Conservation (phyloP, 148 eudicot species). For the Fallopia convolvulus region DNA sequence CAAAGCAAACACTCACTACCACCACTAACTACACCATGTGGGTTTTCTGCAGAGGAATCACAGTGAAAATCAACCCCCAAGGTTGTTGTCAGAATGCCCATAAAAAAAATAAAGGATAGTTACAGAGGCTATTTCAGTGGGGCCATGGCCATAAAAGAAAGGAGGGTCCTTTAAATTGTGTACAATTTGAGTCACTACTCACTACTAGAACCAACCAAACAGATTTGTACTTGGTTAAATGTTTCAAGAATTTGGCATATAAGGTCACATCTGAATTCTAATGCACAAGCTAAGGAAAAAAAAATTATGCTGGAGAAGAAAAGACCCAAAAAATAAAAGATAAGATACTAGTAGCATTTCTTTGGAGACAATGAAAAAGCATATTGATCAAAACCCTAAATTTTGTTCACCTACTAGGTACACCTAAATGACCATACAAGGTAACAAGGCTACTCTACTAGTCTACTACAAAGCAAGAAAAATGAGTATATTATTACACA, state of each 20-base stretch:
- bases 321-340: background rate
- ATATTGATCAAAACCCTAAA: background rate
- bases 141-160: background rate
- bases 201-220: background rate
- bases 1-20: conserved; percentile 4
- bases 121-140: background rate
- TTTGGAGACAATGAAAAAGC: background rate
- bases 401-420: background rate
- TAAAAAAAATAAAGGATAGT: background rate
- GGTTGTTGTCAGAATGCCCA: background rate
- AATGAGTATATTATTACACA: background rate
- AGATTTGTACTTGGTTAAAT: background rate
- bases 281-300: background rate
- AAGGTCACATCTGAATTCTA: background rate
- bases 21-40: background rate
- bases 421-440: background rate
- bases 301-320: background rate
- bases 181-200: background rate
- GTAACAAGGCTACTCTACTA: background rate
- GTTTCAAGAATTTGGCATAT: conserved; percentile 1
- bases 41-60: conserved; percentile 9
- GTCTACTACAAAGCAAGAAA: background rate
- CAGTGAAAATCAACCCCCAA: background rate
- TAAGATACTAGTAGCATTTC: too few species aligned
- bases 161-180: background rate